Evolutionary conservation across 1,284 basidiomycete species (phyloP).

Genomic region (Ganoderma lucidum): DNA sequence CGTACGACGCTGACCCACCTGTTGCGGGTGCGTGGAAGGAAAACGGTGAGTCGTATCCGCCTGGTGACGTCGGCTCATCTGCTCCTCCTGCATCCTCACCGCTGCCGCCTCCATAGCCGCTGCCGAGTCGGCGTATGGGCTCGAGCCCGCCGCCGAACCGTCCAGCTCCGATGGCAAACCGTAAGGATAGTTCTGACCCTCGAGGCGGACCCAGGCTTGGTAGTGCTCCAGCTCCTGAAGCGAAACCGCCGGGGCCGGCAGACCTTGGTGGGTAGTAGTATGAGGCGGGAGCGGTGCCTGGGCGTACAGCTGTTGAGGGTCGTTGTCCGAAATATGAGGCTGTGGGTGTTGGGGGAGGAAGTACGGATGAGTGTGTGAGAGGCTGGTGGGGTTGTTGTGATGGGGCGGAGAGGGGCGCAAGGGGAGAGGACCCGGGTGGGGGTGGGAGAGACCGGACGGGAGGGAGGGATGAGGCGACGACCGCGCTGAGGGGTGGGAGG

Average conservation of each 20-base stretch:
- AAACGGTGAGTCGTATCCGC: constrained; percentile 68
- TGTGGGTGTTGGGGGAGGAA: constrained; percentile 52
- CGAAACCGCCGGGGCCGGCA: constrained; percentile 47
- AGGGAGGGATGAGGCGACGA: constrained; percentile 71
- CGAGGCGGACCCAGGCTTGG: constrained; percentile 53
- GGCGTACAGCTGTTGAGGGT: constrained; percentile 58
- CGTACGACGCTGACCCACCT: constrained; percentile 47
- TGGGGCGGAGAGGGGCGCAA: constrained; percentile 41
- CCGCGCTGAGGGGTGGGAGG: constrained; percentile 76
- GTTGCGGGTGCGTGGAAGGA: constrained; percentile 73
- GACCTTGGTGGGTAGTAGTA: constrained; percentile 51
- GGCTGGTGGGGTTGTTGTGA: constrained; percentile 37
- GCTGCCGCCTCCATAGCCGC: constrained; percentile 34
- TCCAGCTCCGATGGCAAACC: constrained; percentile 48
- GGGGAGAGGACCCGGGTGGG: constrained; percentile 36
- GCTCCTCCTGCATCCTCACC: constrained; percentile 38
- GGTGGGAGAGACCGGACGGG: constrained; percentile 52
- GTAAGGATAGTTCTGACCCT: constrained; percentile 49
- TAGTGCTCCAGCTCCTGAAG: constrained; percentile 52
- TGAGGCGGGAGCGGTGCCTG: constrained; percentile 70
- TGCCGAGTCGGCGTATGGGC: constrained; percentile 36
- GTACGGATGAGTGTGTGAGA: constrained; percentile 53
- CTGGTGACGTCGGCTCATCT: constrained; percentile 39
- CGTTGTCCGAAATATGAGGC: constrained; percentile 43
- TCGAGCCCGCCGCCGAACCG: constrained; percentile 41